Base-by-base conservation (phyloP, 495 filamentous ascomycete genomes). In the Lophiostoma macrostomum region DNA sequence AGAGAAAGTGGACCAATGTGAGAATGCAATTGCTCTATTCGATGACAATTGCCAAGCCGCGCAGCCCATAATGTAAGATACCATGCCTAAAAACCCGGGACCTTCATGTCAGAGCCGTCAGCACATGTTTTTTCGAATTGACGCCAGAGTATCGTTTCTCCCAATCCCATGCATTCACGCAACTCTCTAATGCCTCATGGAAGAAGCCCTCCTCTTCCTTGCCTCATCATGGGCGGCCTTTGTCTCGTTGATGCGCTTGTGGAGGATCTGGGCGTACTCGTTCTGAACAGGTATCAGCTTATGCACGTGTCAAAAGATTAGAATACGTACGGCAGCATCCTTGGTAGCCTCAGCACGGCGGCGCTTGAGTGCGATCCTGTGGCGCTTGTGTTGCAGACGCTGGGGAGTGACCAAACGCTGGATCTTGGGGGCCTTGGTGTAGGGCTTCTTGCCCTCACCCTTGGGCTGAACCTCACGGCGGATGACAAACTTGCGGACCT, bases 361-460 rank as follows among this genome's bases (percentile, higher is more conserved):
- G 74, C 91, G 90, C 90, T 98, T 98, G 74, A 98, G 83, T 66
- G 93, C 91, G 65, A 91, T 80, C 65, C 88, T 80, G 78, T 97
- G 91, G 69, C 93, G 90, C 87, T 97, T 97, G 85, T 91, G 93
- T 80, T 98, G 93, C 65, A 98, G 90, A 73, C 93, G 94, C 78
- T 98, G 93, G 76, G 93, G 94, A 74, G 93, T 98, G 67, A 98
- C 88, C 66, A 98, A 87, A 71, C 93, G 88, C 81, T 98, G 93
- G 78, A 98, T 98, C 78, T 87, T 88, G 69, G 93, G 91, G 69
- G 93, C 93, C 84, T 98, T 98, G 86, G 91, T 97, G 82, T 97
- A 96, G 58, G 90, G 73, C 77, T 86, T 85, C 83, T 90, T 90
- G 80, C 88, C 90, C 81, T 96, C 91, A 64, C 80, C 82, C 85